Conservation (phyloP, 2,329 filamentous ascomycete genomes). For the Fusarium napiforme region DNA sequence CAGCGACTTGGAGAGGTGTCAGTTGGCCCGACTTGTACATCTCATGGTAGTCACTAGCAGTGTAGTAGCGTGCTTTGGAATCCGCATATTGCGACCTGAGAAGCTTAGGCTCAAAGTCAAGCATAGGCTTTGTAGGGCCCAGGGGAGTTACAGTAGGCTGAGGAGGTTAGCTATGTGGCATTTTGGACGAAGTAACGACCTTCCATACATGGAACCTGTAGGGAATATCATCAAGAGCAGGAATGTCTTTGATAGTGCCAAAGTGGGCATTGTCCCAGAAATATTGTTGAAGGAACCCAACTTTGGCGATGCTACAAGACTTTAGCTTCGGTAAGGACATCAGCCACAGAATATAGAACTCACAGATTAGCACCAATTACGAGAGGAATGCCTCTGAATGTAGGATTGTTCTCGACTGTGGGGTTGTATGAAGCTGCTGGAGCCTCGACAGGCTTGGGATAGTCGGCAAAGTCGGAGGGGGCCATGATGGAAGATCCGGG, state of each 20-base stretch:
- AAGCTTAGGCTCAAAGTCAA: conserved; percentile 56
- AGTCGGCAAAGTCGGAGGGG: conserved; percentile 54
- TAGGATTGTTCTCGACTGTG: conserved; percentile 71
- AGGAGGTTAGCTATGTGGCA: conserved; percentile 3
- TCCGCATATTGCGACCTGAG: conserved; percentile 54
- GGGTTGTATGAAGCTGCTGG: conserved; percentile 52
- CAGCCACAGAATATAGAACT: conserved; percentile 33
- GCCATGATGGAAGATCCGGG: conserved; percentile 38
- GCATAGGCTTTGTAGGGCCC: conserved; percentile 50
- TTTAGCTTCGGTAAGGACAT: conserved; percentile 10
- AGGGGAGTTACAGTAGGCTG: conserved; percentile 69
- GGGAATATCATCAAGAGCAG: conserved; percentile 57
- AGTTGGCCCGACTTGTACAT: conserved; percentile 76
- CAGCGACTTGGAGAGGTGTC: conserved; percentile 77
- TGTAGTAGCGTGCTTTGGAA: conserved; percentile 68
- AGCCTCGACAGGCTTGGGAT: conserved; percentile 52
- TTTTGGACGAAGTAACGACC: not conserved
- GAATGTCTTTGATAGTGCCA: conserved; percentile 57
- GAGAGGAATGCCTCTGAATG: conserved; percentile 73
- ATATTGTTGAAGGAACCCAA: conserved; percentile 69
- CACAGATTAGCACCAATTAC: conserved; percentile 71
- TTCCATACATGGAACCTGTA: conserved; percentile 61
- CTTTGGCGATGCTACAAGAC: conserved; percentile 64
- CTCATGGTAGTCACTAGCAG: conserved; percentile 79
- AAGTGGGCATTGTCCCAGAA: conserved; percentile 78